Evolutionary conservation across 2,329 filamentous ascomycete species (phyloP).

Genomic region (Colletotrichum cordylinicola): DNA sequence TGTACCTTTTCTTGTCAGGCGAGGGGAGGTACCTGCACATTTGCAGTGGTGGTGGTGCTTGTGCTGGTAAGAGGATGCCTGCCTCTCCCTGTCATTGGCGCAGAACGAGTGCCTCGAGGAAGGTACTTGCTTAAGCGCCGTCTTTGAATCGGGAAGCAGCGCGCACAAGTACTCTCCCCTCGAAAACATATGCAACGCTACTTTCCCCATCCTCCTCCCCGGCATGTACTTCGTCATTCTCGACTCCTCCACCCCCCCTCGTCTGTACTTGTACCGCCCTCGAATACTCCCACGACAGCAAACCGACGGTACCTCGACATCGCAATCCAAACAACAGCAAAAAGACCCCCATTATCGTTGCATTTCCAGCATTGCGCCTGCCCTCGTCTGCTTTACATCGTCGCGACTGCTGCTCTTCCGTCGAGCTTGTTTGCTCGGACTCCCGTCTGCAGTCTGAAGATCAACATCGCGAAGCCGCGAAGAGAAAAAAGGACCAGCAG

Average conservation of each 20-base stretch:
- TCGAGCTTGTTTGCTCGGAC: constrained; percentile 2
- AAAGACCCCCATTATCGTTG: background rate
- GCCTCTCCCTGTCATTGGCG: background rate
- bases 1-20: background rate
- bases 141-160: background rate
- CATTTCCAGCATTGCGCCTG: background rate
- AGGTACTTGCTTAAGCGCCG: background rate
- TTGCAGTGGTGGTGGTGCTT: background rate
- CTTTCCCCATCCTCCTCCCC: background rate
- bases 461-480: background rate
- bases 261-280: background rate
- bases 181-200: background rate
- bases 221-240: background rate
- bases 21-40: background rate
- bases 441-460: background rate
- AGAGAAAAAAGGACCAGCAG: background rate
- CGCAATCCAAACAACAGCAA: background rate
- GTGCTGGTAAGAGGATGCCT: background rate
- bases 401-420: background rate
- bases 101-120: background rate
- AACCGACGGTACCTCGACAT: background rate
- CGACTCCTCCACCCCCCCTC: background rate
- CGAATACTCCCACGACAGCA: background rate
- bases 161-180: background rate
- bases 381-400: background rate